Percentiles rank a stretch among this genome's conserved stretches.
These are phyloP conservation scores for Candida mesenterica DNA, from an alignment of 1,139 yeast genomes.

Conservation along the genomic window DNA sequence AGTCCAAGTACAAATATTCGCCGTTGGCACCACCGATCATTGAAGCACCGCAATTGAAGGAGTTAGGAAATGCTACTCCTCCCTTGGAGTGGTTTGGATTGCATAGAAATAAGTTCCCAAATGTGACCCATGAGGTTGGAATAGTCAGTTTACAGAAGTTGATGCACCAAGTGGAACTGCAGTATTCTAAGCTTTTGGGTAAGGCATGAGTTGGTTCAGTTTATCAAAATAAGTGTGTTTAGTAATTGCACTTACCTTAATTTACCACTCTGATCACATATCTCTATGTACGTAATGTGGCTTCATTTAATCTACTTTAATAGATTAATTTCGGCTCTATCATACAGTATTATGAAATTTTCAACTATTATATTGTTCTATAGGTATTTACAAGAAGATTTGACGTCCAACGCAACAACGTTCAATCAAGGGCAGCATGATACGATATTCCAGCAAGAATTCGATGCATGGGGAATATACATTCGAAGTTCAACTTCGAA, in stretches of 20 bases:
- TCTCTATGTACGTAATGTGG: no score
- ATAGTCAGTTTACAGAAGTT: slow-evolving; percentile 72
- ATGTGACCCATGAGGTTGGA: slow-evolving; percentile 76
- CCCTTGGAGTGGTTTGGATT: slow-evolving; percentile 98
- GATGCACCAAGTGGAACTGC: slow-evolving; percentile 58
- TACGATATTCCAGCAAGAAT: no score
- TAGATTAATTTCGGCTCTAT: background rate
- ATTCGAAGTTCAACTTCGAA: no score
- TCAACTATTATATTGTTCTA: no score
- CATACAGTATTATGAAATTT: no score
- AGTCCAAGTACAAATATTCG: slow-evolving; percentile 56
- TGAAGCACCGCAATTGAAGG: slow-evolving; percentile 85
- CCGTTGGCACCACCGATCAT: slow-evolving; percentile 76
- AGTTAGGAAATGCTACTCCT: slow-evolving; percentile 95
- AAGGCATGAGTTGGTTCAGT: slow-evolving; percentile 35
- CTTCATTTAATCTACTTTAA: background rate
- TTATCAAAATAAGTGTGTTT: no score
- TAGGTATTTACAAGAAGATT: background rate
- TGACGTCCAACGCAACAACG: no score
- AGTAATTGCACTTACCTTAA: no score
- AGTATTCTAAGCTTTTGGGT: slow-evolving; percentile 48
- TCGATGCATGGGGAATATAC: background rate
- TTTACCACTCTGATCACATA: no score
- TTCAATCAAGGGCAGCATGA: no score
- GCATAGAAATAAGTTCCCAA: slow-evolving; percentile 81